A percentile compares a stretch with the other conserved stretches of the same genome.
phyloP scores from a whole-genome alignment of 208 protist species.

The Eutreptiella sp. region DNA sequence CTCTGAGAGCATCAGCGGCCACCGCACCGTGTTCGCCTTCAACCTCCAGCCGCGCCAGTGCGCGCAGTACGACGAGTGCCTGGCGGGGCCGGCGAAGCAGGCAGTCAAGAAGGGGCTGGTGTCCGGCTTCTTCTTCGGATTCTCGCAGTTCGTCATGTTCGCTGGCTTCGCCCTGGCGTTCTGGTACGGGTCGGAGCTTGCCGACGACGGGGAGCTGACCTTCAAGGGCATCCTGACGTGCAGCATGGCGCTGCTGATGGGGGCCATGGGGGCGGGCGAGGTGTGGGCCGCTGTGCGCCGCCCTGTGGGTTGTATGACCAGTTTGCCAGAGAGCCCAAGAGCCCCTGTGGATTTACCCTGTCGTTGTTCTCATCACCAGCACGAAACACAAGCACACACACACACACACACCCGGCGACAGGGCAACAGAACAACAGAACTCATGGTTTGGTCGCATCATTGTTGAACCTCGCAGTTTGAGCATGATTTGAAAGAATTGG shows the following conservation, averaged over 20 bases:
- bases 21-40: conserved; percentile 65
- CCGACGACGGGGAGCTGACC: conserved; percentile 48
- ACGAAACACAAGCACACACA: too few species aligned
- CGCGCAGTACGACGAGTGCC: conserved; percentile 26
- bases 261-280: conserved; percentile 50
- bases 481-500: too few species aligned
- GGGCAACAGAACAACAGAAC: too few species aligned
- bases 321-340: too few species aligned
- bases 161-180: conserved; percentile 53
- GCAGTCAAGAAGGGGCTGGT: conserved; percentile 35
- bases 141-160: conserved; percentile 55
- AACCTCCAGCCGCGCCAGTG: conserved; percentile 49
- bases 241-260: conserved; percentile 51
- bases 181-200: conserved; percentile 69
- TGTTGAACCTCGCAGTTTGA: too few species aligned
- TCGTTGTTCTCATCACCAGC: too few species aligned
- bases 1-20: conserved; percentile 58
- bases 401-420: too few species aligned
- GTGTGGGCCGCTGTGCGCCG: too few species aligned
- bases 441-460: too few species aligned
- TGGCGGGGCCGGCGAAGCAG: conserved; percentile 31
- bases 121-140: conserved; percentile 45
- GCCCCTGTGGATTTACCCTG: too few species aligned
- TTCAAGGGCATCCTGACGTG: conserved; percentile 52
- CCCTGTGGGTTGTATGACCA: too few species aligned